Conservation (phyloP, 208 protist genomes). For the Herpetomonas tarakana region DNA sequence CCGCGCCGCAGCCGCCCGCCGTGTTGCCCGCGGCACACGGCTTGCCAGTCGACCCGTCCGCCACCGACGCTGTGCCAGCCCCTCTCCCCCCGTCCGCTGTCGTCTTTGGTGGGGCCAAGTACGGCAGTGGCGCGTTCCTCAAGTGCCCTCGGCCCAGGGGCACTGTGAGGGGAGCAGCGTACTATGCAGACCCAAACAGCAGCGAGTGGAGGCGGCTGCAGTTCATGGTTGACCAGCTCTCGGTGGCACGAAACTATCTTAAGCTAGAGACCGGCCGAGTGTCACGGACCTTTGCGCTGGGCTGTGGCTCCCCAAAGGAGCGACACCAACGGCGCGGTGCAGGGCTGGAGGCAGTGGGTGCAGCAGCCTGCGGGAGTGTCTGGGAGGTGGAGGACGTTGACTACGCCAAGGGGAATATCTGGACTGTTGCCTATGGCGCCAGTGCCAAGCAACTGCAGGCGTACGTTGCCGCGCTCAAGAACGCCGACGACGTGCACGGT, state of each 20-base stretch:
- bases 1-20: too few species aligned
- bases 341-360: background rate
- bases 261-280: slow-evolving; percentile 23
- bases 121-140: slow-evolving; percentile 25
- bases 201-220: slow-evolving; percentile 32
- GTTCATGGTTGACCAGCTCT: slow-evolving; percentile 68
- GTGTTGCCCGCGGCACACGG: too few species aligned
- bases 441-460: slow-evolving; percentile 41
- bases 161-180: too few species aligned
- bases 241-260: slow-evolving; percentile 67
- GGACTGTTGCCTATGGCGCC: slow-evolving; percentile 69
- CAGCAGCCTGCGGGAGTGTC: slow-evolving; percentile 1
- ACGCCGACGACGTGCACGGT: slow-evolving; percentile 19
- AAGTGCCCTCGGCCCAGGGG: slow-evolving; percentile 3
- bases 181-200: background rate
- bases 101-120: slow-evolving; percentile 79
- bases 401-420: slow-evolving; percentile 57
- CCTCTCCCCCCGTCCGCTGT: slow-evolving; percentile 60
- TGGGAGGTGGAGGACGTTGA: slow-evolving; percentile 16
- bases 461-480: slow-evolving; percentile 36
- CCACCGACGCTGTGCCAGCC: slow-evolving; percentile 25
- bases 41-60: too few species aligned
- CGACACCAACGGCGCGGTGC: background rate
- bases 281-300: background rate
- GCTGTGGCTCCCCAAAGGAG: background rate